These are phyloP conservation scores for Claviceps purpurea DNA, from an alignment of 2,329 filamentous ascomycete genomes.

Conservation along the genomic window DNA sequence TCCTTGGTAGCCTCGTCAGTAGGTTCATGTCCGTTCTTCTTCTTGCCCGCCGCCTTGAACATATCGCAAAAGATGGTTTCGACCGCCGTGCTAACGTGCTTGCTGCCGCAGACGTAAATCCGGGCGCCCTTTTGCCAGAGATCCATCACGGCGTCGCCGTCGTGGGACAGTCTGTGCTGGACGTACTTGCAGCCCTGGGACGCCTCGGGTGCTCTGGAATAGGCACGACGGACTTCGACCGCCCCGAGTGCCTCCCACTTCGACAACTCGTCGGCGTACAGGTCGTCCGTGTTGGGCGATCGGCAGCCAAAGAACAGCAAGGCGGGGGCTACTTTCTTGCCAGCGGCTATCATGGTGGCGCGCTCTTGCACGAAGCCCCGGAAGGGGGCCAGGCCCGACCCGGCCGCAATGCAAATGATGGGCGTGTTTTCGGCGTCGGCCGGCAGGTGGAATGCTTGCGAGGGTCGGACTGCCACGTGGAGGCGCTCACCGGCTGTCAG, in stretches of 20 bases:
- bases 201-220: constrained; percentile 29
- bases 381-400: constrained; percentile 48
- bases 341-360: constrained; percentile 34
- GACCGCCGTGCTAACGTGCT: constrained; percentile 34
- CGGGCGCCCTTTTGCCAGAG: constrained; percentile 34
- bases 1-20: constrained; percentile 26
- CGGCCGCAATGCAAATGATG: constrained; percentile 37
- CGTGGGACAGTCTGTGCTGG: constrained; percentile 28
- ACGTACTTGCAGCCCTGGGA: constrained; percentile 36
- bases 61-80: constrained; percentile 25
- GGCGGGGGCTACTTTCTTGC: constrained; percentile 42
- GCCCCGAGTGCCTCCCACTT: constrained; percentile 47
- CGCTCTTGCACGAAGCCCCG: constrained; percentile 51
- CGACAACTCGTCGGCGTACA: constrained; percentile 46
- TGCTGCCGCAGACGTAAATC: constrained; percentile 53
- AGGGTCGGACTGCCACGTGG: constrained; percentile 35
- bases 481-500: constrained; percentile 30
- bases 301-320: constrained; percentile 55
- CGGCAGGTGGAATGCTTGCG: constrained; percentile 35
- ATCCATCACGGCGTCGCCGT: constrained; percentile 21
- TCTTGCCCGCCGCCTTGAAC: constrained; percentile 18
- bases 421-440: constrained; percentile 30
- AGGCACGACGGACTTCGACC: constrained; percentile 47
- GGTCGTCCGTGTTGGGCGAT: constrained; percentile 36
- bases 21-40: constrained; percentile 12